A percentile compares a stretch with the other conserved stretches of the same genome.
These are phyloP conservation scores for Penicillium occitanis DNA, from an alignment of 2,329 filamentous ascomycete genomes.

Conservation along the genomic window DNA sequence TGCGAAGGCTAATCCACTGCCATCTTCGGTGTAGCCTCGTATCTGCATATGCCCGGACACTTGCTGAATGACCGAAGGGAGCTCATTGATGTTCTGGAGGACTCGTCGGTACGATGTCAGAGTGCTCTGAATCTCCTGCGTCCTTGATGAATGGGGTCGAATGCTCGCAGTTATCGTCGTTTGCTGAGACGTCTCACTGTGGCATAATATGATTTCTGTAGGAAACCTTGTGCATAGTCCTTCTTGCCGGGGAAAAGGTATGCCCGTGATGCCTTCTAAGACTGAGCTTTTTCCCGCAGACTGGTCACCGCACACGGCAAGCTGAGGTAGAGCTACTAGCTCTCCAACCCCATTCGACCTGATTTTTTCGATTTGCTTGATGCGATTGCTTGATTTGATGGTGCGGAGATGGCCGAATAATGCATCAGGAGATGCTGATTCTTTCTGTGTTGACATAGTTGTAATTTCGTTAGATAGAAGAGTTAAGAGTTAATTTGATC, in stretches of 20 bases:
- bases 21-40: neutral
- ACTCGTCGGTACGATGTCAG: neutral
- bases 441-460: neutral
- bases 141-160: neutral
- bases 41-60: neutral
- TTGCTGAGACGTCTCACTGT: neutral
- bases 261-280: neutral
- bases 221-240: conserved; percentile 15
- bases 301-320: neutral
- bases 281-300: conserved; percentile 10
- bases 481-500: neutral
- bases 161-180: neutral
- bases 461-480: neutral
- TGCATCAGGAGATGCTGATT: neutral
- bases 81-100: neutral
- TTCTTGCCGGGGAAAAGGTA: neutral
- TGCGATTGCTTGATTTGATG: neutral
- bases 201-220: neutral
- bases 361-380: neutral
- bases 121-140: neutral
- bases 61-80: neutral
- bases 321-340: neutral
- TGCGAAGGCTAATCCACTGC: neutral
- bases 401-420: neutral
- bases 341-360: neutral